These are phyloP conservation scores for Hyphopichia buzzinii DNA, from an alignment of 1,139 yeast genomes.

Conservation along the genomic window DNA sequence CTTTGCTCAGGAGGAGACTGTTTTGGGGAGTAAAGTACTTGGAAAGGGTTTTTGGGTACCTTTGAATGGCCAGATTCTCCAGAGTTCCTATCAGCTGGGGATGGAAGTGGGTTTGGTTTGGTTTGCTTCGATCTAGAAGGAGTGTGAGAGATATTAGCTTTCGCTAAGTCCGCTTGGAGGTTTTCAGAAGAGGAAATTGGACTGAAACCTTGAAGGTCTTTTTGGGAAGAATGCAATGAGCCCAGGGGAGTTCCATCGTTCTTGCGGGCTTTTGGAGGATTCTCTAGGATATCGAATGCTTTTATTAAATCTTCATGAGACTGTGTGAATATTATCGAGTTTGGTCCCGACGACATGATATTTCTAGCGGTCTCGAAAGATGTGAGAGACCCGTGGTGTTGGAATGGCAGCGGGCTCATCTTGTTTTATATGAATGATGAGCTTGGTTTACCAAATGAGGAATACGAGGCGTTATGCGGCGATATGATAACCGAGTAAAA, in stretches of 20 bases:
- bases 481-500: background rate
- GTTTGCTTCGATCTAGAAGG: background rate
- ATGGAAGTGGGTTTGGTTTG: background rate
- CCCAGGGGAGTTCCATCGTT: background rate
- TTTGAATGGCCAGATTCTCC: background rate
- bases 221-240: background rate
- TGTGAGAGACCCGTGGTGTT: conserved; percentile 9
- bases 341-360: conserved; percentile 6
- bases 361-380: conserved; percentile 15
- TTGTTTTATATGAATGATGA: background rate
- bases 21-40: background rate
- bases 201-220: background rate
- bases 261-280: background rate
- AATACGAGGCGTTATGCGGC: conserved; percentile 1
- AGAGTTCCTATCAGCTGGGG: background rate
- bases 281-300: background rate
- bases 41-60: background rate
- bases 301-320: conserved; percentile 1
- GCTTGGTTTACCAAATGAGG: background rate
- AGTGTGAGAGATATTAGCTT: background rate
- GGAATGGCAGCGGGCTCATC: conserved; percentile 6
- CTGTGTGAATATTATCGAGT: background rate
- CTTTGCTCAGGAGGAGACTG: background rate
- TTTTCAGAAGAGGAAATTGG: background rate
- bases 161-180: background rate